phyloP scores from a whole-genome alignment of 768 basidiomycete species.

The Neoboletus magnificus region DNA sequence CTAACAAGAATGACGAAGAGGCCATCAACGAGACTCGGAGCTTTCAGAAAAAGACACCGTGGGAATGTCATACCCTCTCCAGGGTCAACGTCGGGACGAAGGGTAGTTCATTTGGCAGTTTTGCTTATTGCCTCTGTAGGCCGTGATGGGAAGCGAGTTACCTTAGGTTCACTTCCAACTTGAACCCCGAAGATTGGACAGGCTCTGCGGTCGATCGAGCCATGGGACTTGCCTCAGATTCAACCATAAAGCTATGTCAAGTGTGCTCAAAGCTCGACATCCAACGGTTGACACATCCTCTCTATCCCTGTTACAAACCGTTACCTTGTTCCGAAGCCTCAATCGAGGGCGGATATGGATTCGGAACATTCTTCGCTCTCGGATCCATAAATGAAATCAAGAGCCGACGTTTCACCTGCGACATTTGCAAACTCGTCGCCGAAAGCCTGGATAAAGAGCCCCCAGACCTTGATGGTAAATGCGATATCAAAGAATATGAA shows the following conservation, averaged over 20 bases:
- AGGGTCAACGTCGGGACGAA: no score
- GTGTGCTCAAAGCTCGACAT: slow-evolving; percentile 5
- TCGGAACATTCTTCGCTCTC: neutral
- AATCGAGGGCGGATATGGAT: neutral
- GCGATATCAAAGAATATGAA: neutral
- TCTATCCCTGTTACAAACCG: slow-evolving; percentile 1
- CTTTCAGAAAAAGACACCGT: neutral
- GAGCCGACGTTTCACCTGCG: slow-evolving; percentile 6
- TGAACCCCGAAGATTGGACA: no score
- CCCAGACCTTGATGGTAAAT: slow-evolving; percentile 6
- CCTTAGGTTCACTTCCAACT: no score
- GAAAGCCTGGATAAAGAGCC: slow-evolving; percentile 12
- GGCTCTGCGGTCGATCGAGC: neutral
- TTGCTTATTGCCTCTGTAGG: no score
- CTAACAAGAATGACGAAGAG: slow-evolving; percentile 30
- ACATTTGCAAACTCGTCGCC: slow-evolving; percentile 12
- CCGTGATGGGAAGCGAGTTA: no score
- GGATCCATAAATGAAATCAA: slow-evolving; percentile 16
- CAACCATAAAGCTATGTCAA: slow-evolving; percentile 1
- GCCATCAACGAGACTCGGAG: slow-evolving; percentile 4
- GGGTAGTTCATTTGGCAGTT: no score
- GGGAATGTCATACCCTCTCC: neutral
- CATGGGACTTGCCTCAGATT: neutral
- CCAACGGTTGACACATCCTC: neutral
- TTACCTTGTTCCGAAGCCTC: slow-evolving; percentile 2